These are phyloP conservation scores for Erodium trifolium DNA, from an alignment of 441 rosid genomes.

Conservation along the genomic window DNA sequence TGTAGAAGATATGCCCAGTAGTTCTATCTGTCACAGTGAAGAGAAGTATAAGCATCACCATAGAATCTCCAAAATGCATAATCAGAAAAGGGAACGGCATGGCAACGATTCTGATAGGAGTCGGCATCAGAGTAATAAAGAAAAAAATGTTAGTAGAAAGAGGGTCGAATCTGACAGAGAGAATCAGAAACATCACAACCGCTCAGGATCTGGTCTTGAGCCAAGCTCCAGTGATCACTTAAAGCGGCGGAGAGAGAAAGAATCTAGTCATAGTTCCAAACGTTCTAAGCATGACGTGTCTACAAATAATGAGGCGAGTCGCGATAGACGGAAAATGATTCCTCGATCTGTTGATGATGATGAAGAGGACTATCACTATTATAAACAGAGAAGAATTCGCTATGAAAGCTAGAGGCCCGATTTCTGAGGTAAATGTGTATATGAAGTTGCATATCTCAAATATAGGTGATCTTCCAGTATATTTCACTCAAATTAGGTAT, in stretches of 20 bases:
- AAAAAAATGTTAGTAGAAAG: conserved; percentile 25
- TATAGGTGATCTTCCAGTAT: conserved; percentile 25
- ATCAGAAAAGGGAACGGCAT: conserved; percentile 21
- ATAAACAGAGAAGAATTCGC: conserved; percentile 24
- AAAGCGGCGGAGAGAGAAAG: conserved; percentile 19
- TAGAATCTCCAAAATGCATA: conserved; percentile 21
- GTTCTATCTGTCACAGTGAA: conserved; percentile 22
- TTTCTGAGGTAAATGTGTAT: conserved; percentile 41
- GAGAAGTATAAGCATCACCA: conserved; percentile 23
- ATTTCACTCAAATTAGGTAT: conserved; percentile 23
- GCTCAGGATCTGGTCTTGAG: conserved; percentile 19
- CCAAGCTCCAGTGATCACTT: conserved; percentile 15
- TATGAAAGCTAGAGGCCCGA: conserved; percentile 22
- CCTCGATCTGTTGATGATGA: conserved; percentile 25
- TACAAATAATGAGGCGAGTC: conserved; percentile 17
- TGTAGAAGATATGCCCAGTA: conserved; percentile 32
- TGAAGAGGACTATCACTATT: conserved; percentile 19
- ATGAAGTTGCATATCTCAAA: conserved; percentile 25
- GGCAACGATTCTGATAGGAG: conserved; percentile 28
- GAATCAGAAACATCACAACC: conserved; percentile 20
- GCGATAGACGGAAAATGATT: conserved; percentile 40
- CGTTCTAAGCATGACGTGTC: conserved; percentile 24
- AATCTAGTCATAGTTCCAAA: conserved; percentile 23
- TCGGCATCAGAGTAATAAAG: conserved; percentile 20
- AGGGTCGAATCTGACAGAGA: conserved; percentile 19